Evolutionary conservation across 2,329 filamentous ascomycete species (phyloP), one percentile per base, ranked within the genome.

Genomic region (Metarhizium brunneum): DNA sequence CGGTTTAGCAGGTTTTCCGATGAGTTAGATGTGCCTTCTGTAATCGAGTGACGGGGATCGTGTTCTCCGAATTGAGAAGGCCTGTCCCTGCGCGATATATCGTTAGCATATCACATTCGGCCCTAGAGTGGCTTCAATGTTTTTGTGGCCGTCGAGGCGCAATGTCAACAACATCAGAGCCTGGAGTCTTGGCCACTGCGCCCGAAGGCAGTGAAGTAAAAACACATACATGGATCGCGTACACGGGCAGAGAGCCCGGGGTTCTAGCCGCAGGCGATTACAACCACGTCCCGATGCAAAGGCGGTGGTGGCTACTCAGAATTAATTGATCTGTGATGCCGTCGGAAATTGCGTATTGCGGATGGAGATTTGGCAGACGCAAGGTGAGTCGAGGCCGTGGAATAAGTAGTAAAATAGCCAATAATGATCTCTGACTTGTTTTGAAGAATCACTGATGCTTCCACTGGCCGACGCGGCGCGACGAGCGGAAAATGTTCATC

Each of bases 31-130:
- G 81, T 76, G 50, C 73, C 75, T 63, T 85, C 83, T 54, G 77
- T 76, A 2, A 78, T 82, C n/a, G 84, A 85, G 52, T 85, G 82
- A 55, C 89, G 82, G 58, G 87, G 81, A 66, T 92, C 88, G 60
- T 78, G 77, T 64, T 90, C 81, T 62, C 75, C 73, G 60, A 81
- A 83, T 60, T 80, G 76, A 8, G 77, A 75, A 20, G 68, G 71
- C 56, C 80, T 74, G 58, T 90, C 86, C 65, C 86, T 78, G 58
- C 81, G 78, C 63, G 80, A 87, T 67, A 83, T 79, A 6, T 11
- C 29, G 53, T 51, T 61, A 47, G 61, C 32, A 35, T 11, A 8
- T 51, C 25, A 4, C 25, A 25, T 25, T 4, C 1, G 3, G 25
- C 25, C 25, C 25, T 3, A 25, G 25, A 25, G 25, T 25, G 25